phyloP scores from a whole-genome alignment of 441 rosid species.

The Flueggea neowawraea region DNA sequence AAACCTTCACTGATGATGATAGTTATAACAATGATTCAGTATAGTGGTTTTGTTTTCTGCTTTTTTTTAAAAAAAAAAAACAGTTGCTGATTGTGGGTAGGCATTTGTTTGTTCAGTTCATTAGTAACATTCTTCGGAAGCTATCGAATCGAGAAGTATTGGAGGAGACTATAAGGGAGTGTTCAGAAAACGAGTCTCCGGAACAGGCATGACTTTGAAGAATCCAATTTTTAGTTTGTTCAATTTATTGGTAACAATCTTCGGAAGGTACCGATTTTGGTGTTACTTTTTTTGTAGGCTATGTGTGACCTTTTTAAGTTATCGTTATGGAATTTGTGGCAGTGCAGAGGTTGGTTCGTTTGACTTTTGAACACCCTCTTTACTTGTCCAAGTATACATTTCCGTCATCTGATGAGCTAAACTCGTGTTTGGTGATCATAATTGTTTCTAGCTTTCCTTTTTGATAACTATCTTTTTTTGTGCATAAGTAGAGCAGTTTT shows the following conservation, averaged over 20 bases:
- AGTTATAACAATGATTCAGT: slow-evolving; percentile 9
- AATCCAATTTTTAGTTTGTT: no score
- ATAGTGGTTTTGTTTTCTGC: not conserved
- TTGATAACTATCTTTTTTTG: no score
- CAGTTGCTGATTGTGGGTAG: not conserved
- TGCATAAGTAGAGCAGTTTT: no score
- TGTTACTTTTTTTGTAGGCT: not conserved
- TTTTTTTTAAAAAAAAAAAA: no score
- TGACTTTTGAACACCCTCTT: slow-evolving; percentile 54
- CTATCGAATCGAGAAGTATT: slow-evolving; percentile 37
- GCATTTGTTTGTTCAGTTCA: slow-evolving; percentile 36
- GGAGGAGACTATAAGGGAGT: slow-evolving; percentile 33
- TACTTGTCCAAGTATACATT: slow-evolving; percentile 48
- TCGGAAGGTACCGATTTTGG: not conserved
- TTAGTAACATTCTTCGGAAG: slow-evolving; percentile 39
- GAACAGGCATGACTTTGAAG: slow-evolving; percentile 49
- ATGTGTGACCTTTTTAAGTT: slow-evolving; percentile 10
- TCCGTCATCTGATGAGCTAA: slow-evolving; percentile 57
- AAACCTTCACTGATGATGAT: slow-evolving; percentile 42
- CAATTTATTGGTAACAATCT: no score
- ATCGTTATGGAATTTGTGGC: slow-evolving; percentile 37
- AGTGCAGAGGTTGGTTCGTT: slow-evolving; percentile 72
- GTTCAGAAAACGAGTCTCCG: slow-evolving; percentile 46
- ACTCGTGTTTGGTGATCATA: not conserved
- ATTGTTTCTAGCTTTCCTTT: not conserved